Percentiles rank a stretch among this genome's conserved stretches.
phyloP scores from a whole-genome alignment of 306 rosid genomes.

The Rosa rugosa region DNA sequence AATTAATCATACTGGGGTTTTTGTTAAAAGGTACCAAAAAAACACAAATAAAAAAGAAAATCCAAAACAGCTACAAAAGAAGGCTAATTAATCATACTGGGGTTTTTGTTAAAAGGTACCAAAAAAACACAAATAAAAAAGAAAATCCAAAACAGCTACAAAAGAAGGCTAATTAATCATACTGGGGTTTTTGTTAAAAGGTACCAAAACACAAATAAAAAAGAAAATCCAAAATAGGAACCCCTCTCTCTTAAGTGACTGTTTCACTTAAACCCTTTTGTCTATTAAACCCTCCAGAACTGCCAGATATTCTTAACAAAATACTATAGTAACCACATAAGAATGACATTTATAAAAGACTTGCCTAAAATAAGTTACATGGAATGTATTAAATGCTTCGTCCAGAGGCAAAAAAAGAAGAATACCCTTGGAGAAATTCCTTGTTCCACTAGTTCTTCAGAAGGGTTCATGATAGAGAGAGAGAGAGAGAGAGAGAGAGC shows the following conservation, averaged over 20 bases:
- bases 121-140: background rate
- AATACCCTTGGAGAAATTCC: conserved; percentile 62
- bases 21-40: background rate
- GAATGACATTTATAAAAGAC: background rate
- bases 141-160: background rate
- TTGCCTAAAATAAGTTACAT: background rate
- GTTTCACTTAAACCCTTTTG: background rate
- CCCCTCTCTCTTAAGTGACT: background rate
- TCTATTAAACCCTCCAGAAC: background rate
- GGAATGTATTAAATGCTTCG: conserved; percentile 7
- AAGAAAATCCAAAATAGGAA: background rate
- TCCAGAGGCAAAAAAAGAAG: conserved; percentile 10
- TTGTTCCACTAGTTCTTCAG: conserved; percentile 57
- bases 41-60: background rate
- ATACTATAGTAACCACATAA: background rate
- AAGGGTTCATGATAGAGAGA: conserved; percentile 53
- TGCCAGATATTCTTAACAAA: background rate
- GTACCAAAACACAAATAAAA: background rate
- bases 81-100: too few species aligned
- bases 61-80: background rate
- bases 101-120: background rate
- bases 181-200: background rate
- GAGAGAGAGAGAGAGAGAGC: conserved; percentile 4
- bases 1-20: background rate
- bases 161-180: too few species aligned